phyloP scores from a whole-genome alignment of 2,329 filamentous ascomycete species.

The Emmonsia crescens region DNA sequence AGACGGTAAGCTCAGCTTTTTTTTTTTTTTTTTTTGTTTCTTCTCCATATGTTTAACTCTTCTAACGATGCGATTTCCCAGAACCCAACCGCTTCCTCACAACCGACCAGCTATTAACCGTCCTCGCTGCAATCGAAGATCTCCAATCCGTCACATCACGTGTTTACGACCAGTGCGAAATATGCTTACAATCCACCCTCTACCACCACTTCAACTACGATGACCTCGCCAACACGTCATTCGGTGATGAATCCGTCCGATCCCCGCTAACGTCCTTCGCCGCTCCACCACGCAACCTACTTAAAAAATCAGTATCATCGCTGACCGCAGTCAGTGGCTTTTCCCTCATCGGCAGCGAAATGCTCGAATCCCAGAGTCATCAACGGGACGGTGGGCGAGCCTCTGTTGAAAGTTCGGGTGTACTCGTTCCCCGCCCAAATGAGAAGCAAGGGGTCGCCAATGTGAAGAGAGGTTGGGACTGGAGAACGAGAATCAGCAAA shows the following conservation, averaged over 20 bases:
- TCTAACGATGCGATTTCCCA: neutral
- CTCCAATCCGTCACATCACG: conserved; percentile 62
- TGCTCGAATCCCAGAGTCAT: conserved; percentile 44
- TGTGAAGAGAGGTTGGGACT: conserved; percentile 60
- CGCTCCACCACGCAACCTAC: conserved; percentile 47
- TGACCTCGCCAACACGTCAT: conserved; percentile 28
- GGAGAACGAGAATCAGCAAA: conserved; percentile 48
- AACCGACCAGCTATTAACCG: conserved; percentile 59
- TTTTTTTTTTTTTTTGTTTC: neutral
- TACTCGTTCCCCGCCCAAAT: conserved; percentile 31
- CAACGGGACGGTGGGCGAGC: conserved; percentile 12
- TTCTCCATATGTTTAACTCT: neutral
- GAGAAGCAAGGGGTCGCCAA: conserved; percentile 20
- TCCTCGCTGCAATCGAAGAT: conserved; percentile 71
- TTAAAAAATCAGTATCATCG: conserved; percentile 51
- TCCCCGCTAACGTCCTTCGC: conserved; percentile 11
- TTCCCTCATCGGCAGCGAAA: conserved; percentile 61
- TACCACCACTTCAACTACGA: conserved; percentile 53
- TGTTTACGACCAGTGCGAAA: conserved; percentile 63
- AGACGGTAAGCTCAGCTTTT: conserved; percentile 38
- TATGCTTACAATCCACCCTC: conserved; percentile 66
- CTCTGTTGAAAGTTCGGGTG: conserved; percentile 46
- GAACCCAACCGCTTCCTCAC: conserved; percentile 51
- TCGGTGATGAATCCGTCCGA: conserved; percentile 7
- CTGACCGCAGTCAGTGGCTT: conserved; percentile 50